Evolutionary conservation across 2,329 filamentous ascomycete species (phyloP).

Genomic region (Pseudogymnoascus sp.): DNA sequence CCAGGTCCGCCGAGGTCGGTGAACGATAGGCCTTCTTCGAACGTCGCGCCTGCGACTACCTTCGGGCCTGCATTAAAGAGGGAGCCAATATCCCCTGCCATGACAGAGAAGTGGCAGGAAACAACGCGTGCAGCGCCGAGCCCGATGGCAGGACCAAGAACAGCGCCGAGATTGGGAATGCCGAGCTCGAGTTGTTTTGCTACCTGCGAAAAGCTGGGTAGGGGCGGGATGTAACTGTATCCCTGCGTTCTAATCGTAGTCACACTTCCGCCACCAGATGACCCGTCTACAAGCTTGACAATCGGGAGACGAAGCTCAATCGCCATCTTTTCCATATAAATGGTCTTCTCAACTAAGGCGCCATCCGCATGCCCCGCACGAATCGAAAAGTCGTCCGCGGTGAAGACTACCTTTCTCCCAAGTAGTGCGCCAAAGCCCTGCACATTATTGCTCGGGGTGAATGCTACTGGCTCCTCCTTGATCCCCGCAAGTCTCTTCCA

Average conservation of each 20-base stretch:
- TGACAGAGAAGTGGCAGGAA: constrained; percentile 56
- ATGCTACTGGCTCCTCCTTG: constrained; percentile 41
- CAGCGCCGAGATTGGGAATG: constrained; percentile 56
- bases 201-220: constrained; percentile 45
- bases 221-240: constrained; percentile 52
- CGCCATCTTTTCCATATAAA: constrained; percentile 55
- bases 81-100: constrained; percentile 54
- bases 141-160: constrained; percentile 55
- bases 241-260: constrained; percentile 48
- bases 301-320: constrained; percentile 50
- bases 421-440: constrained; percentile 48
- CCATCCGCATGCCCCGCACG: constrained; percentile 58
- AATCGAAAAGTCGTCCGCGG: constrained; percentile 56
- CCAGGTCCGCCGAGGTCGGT: constrained; percentile 51
- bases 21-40: constrained; percentile 53
- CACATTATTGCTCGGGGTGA: constrained; percentile 54
- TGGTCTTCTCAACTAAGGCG: constrained; percentile 46
- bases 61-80: constrained; percentile 58
- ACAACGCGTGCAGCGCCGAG: constrained; percentile 54
- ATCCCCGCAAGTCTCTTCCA: constrained; percentile 43
- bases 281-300: constrained; percentile 57
- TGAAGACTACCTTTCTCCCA: constrained; percentile 49
- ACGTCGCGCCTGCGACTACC: constrained; percentile 54
- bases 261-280: constrained; percentile 53
- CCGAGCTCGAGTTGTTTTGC: constrained; percentile 52